These are phyloP conservation scores for Kluyveromyces sp. DNA, from an alignment of 1,139 yeast genomes.

Conservation along the genomic window DNA sequence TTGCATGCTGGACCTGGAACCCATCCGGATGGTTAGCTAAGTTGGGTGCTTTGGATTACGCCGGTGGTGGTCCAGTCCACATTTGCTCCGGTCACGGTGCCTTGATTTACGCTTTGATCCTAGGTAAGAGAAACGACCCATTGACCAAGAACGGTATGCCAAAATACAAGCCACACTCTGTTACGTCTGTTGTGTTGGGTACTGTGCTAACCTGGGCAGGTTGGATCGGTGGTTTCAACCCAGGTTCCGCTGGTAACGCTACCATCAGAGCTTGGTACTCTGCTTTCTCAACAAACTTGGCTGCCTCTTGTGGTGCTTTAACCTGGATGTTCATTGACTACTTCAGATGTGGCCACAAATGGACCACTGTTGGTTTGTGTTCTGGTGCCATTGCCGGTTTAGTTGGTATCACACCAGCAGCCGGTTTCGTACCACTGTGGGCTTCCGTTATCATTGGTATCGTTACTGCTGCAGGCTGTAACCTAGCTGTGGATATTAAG, in stretches of 20 bases:
- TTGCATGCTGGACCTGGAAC: constrained; percentile 98
- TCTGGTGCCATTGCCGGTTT: constrained; percentile 91
- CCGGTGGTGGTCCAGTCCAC: constrained; percentile 98
- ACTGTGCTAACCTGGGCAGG: constrained; percentile 95
- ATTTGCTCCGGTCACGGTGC: constrained; percentile 93
- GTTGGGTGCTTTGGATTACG: constrained; percentile 86
- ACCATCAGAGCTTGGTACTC: constrained; percentile 91
- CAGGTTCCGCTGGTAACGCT: constrained; percentile 92
- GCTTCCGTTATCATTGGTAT: constrained; percentile 78
- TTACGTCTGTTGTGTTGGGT: constrained; percentile 84
- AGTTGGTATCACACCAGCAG: constrained; percentile 95
- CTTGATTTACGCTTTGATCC: constrained; percentile 77
- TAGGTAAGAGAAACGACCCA: constrained; percentile 90
- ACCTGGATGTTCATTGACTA: constrained; percentile 92
- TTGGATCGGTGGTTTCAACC: constrained; percentile 91
- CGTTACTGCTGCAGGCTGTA: constrained; percentile 70
- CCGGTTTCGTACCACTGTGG: constrained; percentile 91
- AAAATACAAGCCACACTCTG: constrained; percentile 86
- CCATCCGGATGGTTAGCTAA: constrained; percentile 77
- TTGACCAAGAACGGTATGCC: constrained; percentile 64
- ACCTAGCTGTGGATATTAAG: constrained; percentile 79
- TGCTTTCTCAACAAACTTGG: constrained; percentile 81
- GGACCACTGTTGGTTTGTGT: constrained; percentile 94
- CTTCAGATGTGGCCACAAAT: constrained; percentile 79
- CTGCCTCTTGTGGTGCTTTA: constrained; percentile 87